Base-by-base conservation (phyloP, 2,329 filamentous ascomycete species). In the Colletotrichum horii region DNA sequence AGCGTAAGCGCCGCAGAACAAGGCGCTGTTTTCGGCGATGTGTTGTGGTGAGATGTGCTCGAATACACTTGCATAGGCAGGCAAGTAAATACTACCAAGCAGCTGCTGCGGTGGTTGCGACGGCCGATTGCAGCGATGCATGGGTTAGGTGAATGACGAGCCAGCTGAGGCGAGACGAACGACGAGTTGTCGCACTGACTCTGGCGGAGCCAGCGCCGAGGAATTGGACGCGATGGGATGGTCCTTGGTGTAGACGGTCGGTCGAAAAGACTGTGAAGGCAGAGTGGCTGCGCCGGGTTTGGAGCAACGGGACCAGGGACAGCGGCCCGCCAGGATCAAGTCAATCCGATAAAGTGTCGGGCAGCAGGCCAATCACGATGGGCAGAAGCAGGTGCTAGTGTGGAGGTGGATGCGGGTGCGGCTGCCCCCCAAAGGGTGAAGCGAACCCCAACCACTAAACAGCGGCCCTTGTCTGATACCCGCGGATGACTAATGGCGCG, bases 401-500 rank as follows among this genome's bases (percentile, higher is more conserved):
- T 15, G 34, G 65, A 74, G 34, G 58, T 65, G 64, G 64, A 74
- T 74, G 64, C 43, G 73, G 73, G 70, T 75, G 70, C 70, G 73
- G 70, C 70, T 75, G 56, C 56, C 73, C 70, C 73, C 69, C 28
- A 30, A 52, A 75, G 32, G 32, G 16, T 48, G 70, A 36, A 68
- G 48, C 64, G 34, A 76, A 64, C 67, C 66, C 64, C 43, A 52
- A 52, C 43, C 43, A 52, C 43, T 52, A 74, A 74, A 61, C 48
- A 56, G 60, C 43, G 43, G 32, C 66, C 62, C 67, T 64, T 16
- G 58, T 30, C 36, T 64, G 48, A 66, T 66, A 72, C 56, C 60
- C 32, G 69, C 55, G 43, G 58, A 74, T 78, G 76, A 78, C 76
- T 78, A 78, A 78, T 74, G 12, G 52, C 67, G 73, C 73, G 58